A percentile compares a stretch with the other conserved stretches of the same genome.
phyloP scores from a whole-genome alignment of 2,329 filamentous ascomycete species.

The Ophiostoma australiae region DNA sequence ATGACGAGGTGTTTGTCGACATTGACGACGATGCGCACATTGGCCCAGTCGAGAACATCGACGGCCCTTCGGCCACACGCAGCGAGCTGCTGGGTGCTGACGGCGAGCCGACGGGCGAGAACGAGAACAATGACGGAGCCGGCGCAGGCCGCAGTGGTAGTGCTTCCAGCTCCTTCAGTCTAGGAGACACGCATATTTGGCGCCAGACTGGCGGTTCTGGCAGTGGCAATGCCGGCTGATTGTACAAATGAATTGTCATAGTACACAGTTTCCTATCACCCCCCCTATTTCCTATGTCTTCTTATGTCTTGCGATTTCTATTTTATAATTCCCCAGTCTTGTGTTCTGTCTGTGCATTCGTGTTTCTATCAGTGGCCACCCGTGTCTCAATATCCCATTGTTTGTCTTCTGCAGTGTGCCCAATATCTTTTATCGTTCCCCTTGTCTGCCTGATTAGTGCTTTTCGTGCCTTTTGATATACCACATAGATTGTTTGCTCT shows the following conservation, averaged over 20 bases:
- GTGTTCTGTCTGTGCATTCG: not conserved
- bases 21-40: conserved; percentile 15
- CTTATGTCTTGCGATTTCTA: not conserved
- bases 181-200: conserved; percentile 50
- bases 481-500: conserved; percentile 14
- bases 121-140: not conserved
- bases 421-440: no score
- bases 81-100: not conserved
- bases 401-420: not conserved
- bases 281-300: not conserved
- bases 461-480: conserved; percentile 7
- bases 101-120: not conserved
- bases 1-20: conserved; percentile 22
- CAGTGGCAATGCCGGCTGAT: conserved; percentile 3
- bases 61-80: not conserved
- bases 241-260: not conserved
- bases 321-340: not conserved
- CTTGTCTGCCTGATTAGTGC: not conserved
- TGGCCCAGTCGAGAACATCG: not conserved
- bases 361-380: not conserved
- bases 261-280: not conserved
- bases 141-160: conserved; percentile 34
- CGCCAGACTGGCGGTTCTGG: conserved; percentile 33
- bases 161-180: conserved; percentile 42
- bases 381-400: conserved; percentile 6